Conservation (phyloP, 805 yeast species). For the Maudiozyma bulderi region DNA sequence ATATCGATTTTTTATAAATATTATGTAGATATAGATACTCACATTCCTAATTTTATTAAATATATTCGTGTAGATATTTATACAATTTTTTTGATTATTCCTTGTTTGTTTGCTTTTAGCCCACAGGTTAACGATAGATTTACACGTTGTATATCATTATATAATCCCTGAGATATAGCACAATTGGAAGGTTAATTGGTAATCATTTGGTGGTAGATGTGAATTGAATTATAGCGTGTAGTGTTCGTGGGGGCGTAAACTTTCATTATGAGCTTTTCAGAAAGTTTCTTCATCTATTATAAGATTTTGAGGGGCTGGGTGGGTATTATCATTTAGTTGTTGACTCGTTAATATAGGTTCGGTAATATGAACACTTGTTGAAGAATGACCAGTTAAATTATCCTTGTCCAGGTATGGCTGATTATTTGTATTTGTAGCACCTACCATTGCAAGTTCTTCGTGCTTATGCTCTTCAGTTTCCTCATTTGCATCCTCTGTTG, state of each 20-base stretch:
- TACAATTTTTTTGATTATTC: not conserved
- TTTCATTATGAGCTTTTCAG: conserved; percentile 3
- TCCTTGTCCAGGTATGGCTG: not conserved
- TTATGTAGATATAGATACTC: not conserved
- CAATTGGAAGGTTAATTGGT: too few relatives aligned
- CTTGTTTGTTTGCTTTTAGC: not conserved
- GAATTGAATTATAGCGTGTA: not conserved
- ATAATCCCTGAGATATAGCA: too few relatives aligned
- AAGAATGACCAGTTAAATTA: not conserved
- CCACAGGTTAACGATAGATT: not conserved
- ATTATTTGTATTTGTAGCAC: not conserved
- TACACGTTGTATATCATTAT: too few relatives aligned
- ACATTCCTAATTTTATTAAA: not conserved
- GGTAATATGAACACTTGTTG: not conserved
- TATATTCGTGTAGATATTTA: conserved; percentile 6
- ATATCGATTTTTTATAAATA: too few relatives aligned
- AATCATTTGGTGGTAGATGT: not conserved
- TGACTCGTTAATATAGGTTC: not conserved
- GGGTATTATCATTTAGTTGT: not conserved
- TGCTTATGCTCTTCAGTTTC: conserved; percentile 31
- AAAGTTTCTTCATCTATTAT: conserved; percentile 30
- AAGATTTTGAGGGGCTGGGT: conserved; percentile 15
- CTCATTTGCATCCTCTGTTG: conserved; percentile 78
- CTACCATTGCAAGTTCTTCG: not conserved
- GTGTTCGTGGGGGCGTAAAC: not conserved